Percentiles rank a stretch among this genome's conserved stretches.
Conservation (phyloP, 2,329 filamentous ascomycete species). For the Cryoendolithus antarcticus region DNA sequence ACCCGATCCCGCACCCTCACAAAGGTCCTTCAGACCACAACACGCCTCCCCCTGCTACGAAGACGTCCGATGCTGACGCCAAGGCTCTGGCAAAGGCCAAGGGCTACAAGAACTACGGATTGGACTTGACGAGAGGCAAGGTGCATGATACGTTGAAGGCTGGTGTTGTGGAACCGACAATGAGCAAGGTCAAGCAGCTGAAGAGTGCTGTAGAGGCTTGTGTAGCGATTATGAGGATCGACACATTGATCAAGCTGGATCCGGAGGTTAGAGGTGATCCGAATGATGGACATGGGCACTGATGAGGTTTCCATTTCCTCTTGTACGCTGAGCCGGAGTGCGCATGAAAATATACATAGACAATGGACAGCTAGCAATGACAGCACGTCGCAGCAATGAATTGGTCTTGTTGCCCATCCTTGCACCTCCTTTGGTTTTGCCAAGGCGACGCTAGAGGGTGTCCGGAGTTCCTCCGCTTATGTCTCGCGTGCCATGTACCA, state of each 20-base stretch:
- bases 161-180: constrained; percentile 88
- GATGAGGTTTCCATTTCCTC: constrained; percentile 9
- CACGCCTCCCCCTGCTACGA: constrained; percentile 10
- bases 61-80: constrained; percentile 48
- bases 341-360: no score
- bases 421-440: no score
- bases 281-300: constrained; percentile 44
- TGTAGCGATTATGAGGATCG: constrained; percentile 98
- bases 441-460: no score
- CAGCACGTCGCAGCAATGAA: no score
- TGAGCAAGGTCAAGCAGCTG: constrained; percentile 96
- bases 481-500: no score
- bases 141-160: constrained; percentile 90
- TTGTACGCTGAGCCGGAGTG: no score
- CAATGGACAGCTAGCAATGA: no score
- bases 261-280: constrained; percentile 68
- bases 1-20: constrained; percentile 44
- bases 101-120: constrained; percentile 96
- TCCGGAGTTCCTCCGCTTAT: no score
- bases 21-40: constrained; percentile 19
- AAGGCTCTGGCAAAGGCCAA: constrained; percentile 87
- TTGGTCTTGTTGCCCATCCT: no score
- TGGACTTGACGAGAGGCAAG: constrained; percentile 80
- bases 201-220: constrained; percentile 98
- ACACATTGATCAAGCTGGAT: constrained; percentile 96